These are phyloP conservation scores for Triticum aestivum DNA, from an alignment of 176 grass and related monocot genomes.

Conservation along the genomic window IWGSC_CS_RefSeq_v2.1 NC_057811.1:203253283-203253782, in stretches of 20 bases:
- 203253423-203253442: conserved; percentile 7
- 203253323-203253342: not conserved
- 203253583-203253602: conserved; percentile 89
- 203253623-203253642: conserved; percentile 4
- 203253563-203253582: conserved; percentile 60
- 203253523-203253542: conserved; percentile 93
- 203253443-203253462: not conserved
- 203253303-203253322: not conserved
- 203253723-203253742: conserved; percentile 15
- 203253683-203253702: not conserved
- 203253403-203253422: conserved; percentile 30
- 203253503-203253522: conserved; percentile 79
- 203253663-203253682: not conserved
- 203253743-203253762: conserved; percentile 15
- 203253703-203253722: not conserved
- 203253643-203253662: not conserved
- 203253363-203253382: conserved; percentile 7
- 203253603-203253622: conserved; percentile 29
- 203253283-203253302: conserved; percentile 2
- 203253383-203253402: not conserved
- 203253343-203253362: not conserved
- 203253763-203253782: conserved; percentile 72
- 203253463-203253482: conserved; percentile 55
- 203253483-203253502: conserved; percentile 63
- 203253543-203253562: conserved; percentile 84